These are phyloP conservation scores for Phytophthora multivora DNA, from an alignment of 352 stramenopile genomes.

Conservation along the genomic window DNA sequence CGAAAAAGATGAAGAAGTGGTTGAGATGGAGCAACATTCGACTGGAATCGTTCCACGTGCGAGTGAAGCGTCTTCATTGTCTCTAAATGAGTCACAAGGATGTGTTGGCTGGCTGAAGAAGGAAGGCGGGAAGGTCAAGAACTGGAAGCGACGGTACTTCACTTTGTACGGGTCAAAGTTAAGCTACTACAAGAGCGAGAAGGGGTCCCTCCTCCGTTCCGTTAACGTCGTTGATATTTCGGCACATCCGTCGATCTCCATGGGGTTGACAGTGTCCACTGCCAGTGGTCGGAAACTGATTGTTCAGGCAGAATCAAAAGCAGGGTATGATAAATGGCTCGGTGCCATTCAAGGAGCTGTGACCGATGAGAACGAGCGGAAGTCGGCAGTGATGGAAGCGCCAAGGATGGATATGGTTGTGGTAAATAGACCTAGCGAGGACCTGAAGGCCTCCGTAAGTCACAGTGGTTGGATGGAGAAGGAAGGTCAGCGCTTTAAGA, in stretches of 20 bases:
- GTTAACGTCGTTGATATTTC: slow-evolving; percentile 46
- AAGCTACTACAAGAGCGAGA: slow-evolving; percentile 81
- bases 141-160: slow-evolving; percentile 80
- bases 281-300: slow-evolving; percentile 53
- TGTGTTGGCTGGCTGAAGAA: slow-evolving; percentile 78
- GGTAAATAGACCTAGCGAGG: slow-evolving; percentile 16
- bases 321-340: slow-evolving; percentile 73
- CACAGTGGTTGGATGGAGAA: slow-evolving; percentile 81
- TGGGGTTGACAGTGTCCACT: slow-evolving; percentile 55
- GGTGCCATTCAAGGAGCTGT: slow-evolving; percentile 41
- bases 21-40: neutral
- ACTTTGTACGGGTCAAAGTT: slow-evolving; percentile 70
- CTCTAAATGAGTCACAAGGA: slow-evolving; percentile 25
- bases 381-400: slow-evolving; percentile 4
- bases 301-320: slow-evolving; percentile 62
- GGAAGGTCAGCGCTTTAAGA: slow-evolving; percentile 77
- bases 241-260: slow-evolving; percentile 36
- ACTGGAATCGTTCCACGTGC: slow-evolving; percentile 6
- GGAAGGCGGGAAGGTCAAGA: slow-evolving; percentile 67
- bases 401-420: slow-evolving; percentile 14
- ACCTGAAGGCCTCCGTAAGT: slow-evolving; percentile 26
- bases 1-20: slow-evolving; percentile 23
- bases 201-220: slow-evolving; percentile 53
- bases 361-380: slow-evolving; percentile 9
- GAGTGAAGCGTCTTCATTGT: slow-evolving; percentile 29